Conservation (phyloP, 306 rosid species). For the Lathyrus aphaca region DNA sequence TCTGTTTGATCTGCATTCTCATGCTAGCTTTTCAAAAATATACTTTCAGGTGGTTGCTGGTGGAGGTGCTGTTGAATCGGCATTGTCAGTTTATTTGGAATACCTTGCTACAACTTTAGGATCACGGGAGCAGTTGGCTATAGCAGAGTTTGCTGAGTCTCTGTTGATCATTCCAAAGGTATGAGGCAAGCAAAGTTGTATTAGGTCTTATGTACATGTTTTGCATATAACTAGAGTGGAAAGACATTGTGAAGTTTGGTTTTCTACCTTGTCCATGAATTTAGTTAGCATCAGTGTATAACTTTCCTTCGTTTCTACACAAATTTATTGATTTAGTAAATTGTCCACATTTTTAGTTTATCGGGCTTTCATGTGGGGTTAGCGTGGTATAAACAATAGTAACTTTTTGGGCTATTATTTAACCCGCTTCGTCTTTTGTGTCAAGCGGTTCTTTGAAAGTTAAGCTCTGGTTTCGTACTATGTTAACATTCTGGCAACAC, state of each 20-base stretch:
- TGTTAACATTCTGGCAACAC: conserved; percentile 24
- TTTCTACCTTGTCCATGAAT: conserved; percentile 13
- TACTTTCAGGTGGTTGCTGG: conserved; percentile 92
- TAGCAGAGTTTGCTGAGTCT: conserved; percentile 97
- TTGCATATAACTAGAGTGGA: background rate
- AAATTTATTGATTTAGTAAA: background rate
- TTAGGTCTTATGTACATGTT: background rate
- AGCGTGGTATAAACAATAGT: background rate
- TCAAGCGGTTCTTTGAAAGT: background rate
- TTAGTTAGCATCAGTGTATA: conserved; percentile 1
- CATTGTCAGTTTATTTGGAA: conserved; percentile 90
- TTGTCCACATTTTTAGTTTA: background rate
- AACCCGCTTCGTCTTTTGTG: background rate
- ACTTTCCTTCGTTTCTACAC: conserved; percentile 2
- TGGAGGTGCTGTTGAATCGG: conserved; percentile 98
- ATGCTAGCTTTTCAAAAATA: conserved; percentile 2
- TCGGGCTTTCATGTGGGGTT: background rate
- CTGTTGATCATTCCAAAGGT: conserved; percentile 89
- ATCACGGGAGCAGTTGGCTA: conserved; percentile 98
- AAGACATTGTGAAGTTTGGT: conserved; percentile 20
- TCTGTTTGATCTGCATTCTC: conserved; percentile 3
- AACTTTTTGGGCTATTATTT: background rate
- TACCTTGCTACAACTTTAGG: conserved; percentile 96
- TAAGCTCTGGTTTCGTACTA: background rate
- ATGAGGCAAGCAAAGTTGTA: background rate